Evolutionary conservation across 208 protist species (phyloP), one percentile per base, ranked within the genome.

Genomic region (Angomonas ambiguus): DNA sequence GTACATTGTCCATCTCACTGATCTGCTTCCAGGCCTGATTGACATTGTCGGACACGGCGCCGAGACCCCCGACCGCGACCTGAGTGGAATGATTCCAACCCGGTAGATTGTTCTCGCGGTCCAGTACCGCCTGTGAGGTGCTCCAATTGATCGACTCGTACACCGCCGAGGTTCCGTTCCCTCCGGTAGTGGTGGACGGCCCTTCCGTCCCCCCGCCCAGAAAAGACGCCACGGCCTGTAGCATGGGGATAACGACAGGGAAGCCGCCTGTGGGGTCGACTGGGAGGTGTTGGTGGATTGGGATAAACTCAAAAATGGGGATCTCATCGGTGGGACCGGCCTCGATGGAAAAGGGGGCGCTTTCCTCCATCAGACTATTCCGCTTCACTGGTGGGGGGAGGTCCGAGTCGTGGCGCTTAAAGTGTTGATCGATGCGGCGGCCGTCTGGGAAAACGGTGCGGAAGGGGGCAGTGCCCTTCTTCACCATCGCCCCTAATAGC

Each of bases 241-340:
- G 33, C 48, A 81, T 83, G 2, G 84, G 81, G 57, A 91, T 80
- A 30, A 85, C 65, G 0, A 63, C 58, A 10, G 74, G 51, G 62
- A 91, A 73, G 28, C 69, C 62, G 22, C 71, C 51, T 10, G 66
- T 65, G 2, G 70, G 72, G 63, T 82, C 76, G 4, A 76, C 77
- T 5, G 84, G 84, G 32, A 85, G 65, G 67, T 76, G 67, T 51
- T 87, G 80, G 53, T 87, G 84, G 20, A 91, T 69, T 13, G 84
- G 73, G 58, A 72, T 65, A 32, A 84, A 74, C 60, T 82, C 65
- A 56, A 91, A 91, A 11, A 85, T 31, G 10, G 84, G 72, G 5
- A 85, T 73, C 62, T 58, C 55, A 13, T 72, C 67, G 62, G 59
- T 70, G 65, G 58, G 57, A 48, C 49, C 41, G 22, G 35, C 30